Evolutionary conservation across 1,284 basidiomycete genomes (phyloP), one percentile per base, ranked within the genome.

Genomic region (Ustilago hordei): DNA sequence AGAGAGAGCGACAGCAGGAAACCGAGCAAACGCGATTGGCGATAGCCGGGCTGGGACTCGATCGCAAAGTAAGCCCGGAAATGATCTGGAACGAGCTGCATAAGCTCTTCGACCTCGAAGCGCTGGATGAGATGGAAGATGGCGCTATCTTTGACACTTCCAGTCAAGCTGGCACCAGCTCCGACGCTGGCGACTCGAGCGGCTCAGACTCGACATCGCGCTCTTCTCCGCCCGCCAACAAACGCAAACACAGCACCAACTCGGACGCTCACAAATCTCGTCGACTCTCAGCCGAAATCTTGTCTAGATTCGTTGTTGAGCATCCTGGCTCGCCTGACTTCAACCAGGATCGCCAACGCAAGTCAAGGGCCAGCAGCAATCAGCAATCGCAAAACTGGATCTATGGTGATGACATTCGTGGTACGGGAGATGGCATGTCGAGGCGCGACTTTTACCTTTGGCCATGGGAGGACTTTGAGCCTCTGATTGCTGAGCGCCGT

Each of bases 51-150:
- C 69, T 84, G 8, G 77, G 77, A 1, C 31, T 70, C 11, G 69
- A 76, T 19, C 61, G 62, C 23, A 63, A 54, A 31, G 57, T 81
- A 17, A 60, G 23, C 7, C 47, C 73, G 3, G 52, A 66, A 2
- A 72, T 69, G 63, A 48, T 79, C 28, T 82, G 82, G 81, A 61
- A 60, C 31, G 74, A 72, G 58, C 66, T 84, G 36, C 56, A 66
- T 19, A 34, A 61, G 19, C 75, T 81, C 13, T 84, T 82, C 43
- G 80, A 84, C 39, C 57, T 81, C 8, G 73, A 79, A 6, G 79
- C 79, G 8, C 69, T 84, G 8, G 79, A 84, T 34, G 80, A 83
- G 23, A 68, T 83, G 67, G 75, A 74, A 57, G 75, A 78, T 28
- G 59, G 60, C 12, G 70, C 75, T 48, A 78, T 78, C 59, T 78